Evolutionary conservation across 805 yeast genomes (phyloP).

Genomic region (Maudiozyma turicensis): DNA sequence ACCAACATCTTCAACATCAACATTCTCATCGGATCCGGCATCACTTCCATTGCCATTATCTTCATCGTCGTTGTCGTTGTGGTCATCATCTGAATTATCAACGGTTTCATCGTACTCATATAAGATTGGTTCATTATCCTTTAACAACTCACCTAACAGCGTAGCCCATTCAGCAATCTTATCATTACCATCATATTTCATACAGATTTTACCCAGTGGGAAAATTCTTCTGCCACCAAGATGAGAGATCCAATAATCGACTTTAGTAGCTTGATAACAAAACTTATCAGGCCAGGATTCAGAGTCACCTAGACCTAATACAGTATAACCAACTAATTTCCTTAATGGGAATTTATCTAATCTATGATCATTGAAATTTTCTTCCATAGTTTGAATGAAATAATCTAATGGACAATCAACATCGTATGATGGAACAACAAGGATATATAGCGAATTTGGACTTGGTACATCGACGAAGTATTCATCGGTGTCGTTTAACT

Average conservation of each 20-base stretch:
- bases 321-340: conserved; percentile 66
- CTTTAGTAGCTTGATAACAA: conserved; percentile 73
- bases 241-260: conserved; percentile 68
- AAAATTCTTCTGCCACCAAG: conserved; percentile 79
- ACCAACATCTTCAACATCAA: conserved; percentile 85
- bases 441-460: conserved; percentile 47
- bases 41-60: conserved; percentile 26
- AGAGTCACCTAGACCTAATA: conserved; percentile 78
- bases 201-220: conserved; percentile 77
- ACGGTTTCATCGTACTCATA: conserved; percentile 51
- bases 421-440: conserved; percentile 84
- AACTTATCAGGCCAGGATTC: conserved; percentile 79
- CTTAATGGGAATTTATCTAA: conserved; percentile 73
- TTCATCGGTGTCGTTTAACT: conserved; percentile 74
- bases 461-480: conserved; percentile 62
- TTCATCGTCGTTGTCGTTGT: conserved; percentile 37
- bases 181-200: conserved; percentile 55
- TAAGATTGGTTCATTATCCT: conserved; percentile 63
- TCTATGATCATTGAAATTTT: conserved; percentile 76
- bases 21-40: conserved; percentile 18
- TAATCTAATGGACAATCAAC: conserved; percentile 88
- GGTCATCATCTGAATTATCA: conserved; percentile 39
- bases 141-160: conserved; percentile 47
- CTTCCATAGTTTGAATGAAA: conserved; percentile 69
- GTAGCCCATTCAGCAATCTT: conserved; percentile 59